Conservation (phyloP, 768 basidiomycete species). For the Auricularia heimuer region DNA sequence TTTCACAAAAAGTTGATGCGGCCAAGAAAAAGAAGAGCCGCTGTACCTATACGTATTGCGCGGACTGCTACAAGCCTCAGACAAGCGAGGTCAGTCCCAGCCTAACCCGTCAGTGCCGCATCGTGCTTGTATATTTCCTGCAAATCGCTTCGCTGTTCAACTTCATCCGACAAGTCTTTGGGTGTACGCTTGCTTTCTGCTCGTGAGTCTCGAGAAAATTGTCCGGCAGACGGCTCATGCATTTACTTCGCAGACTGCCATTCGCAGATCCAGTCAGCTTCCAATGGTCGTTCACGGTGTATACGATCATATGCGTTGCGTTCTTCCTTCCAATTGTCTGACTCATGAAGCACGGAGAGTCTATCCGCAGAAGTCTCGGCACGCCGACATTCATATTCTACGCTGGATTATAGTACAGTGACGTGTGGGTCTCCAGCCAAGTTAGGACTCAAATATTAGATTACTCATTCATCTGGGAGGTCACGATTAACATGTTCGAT, state of each 20-base stretch:
- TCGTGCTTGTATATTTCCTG: background rate
- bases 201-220: background rate
- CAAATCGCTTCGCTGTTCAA: conserved; percentile 4
- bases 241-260: background rate
- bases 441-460: background rate
- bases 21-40: too few species aligned
- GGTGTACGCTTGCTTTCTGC: conserved; percentile 7
- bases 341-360: conserved; percentile 5
- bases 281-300: conserved; percentile 4
- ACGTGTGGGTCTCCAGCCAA: too few species aligned
- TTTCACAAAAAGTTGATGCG: too few species aligned
- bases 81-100: conserved; percentile 1
- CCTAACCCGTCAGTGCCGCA: too few species aligned
- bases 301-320: conserved; percentile 2
- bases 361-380: conserved; percentile 1
- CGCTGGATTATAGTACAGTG: background rate
- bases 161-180: conserved; percentile 6
- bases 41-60: conserved; percentile 3
- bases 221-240: too few species aligned
- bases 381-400: background rate
- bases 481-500: too few species aligned
- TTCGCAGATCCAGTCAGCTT: conserved; percentile 1
- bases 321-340: conserved; percentile 6
- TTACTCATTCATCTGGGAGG: too few species aligned
- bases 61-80: conserved; percentile 6